Base-by-base conservation (phyloP, 805 yeast species). In the Kluyveromyces lactis region DNA sequence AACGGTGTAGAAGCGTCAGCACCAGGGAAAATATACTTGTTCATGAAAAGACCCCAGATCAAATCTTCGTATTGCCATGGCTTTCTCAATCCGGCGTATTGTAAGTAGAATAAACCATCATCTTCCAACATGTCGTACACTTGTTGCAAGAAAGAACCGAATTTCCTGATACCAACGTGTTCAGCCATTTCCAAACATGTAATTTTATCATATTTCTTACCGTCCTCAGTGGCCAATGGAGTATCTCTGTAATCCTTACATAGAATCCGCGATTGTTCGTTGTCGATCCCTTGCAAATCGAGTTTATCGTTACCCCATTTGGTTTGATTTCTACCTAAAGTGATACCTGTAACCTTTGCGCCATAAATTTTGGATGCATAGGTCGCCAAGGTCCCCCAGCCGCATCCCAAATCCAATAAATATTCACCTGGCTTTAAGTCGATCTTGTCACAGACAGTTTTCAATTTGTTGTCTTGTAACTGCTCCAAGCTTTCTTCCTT, bases 1-100 rank as follows among this genome's bases (percentile, higher is more conserved):
- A 87, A 73, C 28, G 96, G 96, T 42, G 96, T 87, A 5, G 95
- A 85, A 35, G 95, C 95, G 67, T 86, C 96, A 38, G 95, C 95
- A 66, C 96, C 96, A 32, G 96, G 95, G 86, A 86, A 86, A 60
- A 86, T 81, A 66, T 85, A 86, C 71, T 85, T 86, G 77, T 87
- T 86, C 95, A 86, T 87, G 66, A 86, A 86, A 60, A 87, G 71
- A 53, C 96, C 96, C 96, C 95, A 86, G 64, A 78, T 71, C 56
- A 86, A 73, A 63, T 86, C 96, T 68, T 86, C 95, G 65, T 85
- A 86, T 68, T 86, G 95, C 96, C 95, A 86, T 43, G 74, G 70
- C 68, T 86, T 87, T 69, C 95, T 79, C 54, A 86, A 67, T 40
- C 96, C 96, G 38, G 95, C 89, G 57, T 81, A 82, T 68, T 86